Base-by-base conservation (phyloP, 2,329 filamentous ascomycete genomes). In the Fusarium musae region DNA sequence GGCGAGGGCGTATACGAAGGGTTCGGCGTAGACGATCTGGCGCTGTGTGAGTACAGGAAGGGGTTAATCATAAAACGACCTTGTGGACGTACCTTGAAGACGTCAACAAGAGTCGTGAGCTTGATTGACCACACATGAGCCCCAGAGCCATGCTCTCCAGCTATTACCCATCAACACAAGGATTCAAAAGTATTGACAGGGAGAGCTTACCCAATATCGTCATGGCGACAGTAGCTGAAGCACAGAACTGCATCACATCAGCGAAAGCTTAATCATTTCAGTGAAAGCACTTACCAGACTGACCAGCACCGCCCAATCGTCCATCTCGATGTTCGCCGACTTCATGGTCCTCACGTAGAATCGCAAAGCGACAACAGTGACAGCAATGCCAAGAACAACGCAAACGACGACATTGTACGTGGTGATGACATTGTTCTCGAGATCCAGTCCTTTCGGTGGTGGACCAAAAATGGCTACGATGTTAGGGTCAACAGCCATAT, bases 311-410 rank as follows among this genome's bases (percentile, higher is more conserved):
- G 65, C 65, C 65, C 65, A 68, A 19, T 68, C 65, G 4, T 68
- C 63, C 65, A 49, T 50, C 42, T 68, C 63, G 3, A 68, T 32
- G 2, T 37, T 40, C 5, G 63, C 42, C 4, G 65, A 68, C 30
- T 68, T 68, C 65, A 68, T 68, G 32, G 44, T 68, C 23, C 65
- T 68, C 21, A 68, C 65, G 16, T 68, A 68, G 11, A 68, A 68
- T 1, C 65, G 65, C n/a, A 68, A 32, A 1, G 34, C 63, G 3
- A 68, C 65, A 2, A 32, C 49, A 1, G 44, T n/a, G 1, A 40
- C 39, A 1, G 65, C 56, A 4, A 68, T 34, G 1, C 63, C 56
- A 2, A 68, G 56, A 26, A 68, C 49, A 15, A 68, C 36, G 7
- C 56, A 68, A 19, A 49, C 60, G 2, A 68, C 63, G 8, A 34